Evolutionary conservation across 176 grass and related monocot species (phyloP), one percentile per base, ranked within the genome.

Genomic region (Juncus inflexus): DNA sequence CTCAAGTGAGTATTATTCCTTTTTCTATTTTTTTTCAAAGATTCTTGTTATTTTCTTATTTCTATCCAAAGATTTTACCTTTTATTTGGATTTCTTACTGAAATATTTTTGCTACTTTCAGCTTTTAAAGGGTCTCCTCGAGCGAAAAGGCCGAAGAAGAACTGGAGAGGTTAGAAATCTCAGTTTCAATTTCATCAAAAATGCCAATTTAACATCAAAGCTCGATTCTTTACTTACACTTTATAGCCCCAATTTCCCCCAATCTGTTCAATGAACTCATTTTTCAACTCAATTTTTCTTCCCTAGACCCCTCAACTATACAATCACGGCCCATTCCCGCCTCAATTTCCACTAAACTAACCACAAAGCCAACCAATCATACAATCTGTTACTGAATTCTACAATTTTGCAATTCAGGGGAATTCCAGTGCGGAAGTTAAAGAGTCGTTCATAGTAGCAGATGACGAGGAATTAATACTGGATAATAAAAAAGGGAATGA

Each of bases 391-490:
- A 28, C 19, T 28, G 56, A 36, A 67, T 19, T 73, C 63, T 14
- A 37, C 43, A 35, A n/a, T 43, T 41, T 59, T 76, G 81, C 79
- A 19, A 36, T 61, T 10, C 64, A 95, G 77, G 65, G 65, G 7
- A 61, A 37, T 76, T 55, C 52, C 75, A 81, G 61, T 45, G 43
- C 7, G 6, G 12, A 37, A 28, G 43, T 65, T 3, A 65, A 69
- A 60, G 19, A 54, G 7, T 28, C 49, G 12, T 95, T 95, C 57
- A 89, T 95, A 68, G 73, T 73, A 19, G 76, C 77, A 52, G 85
- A 75, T 41, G 81, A 86, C 3, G 67, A 88, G 61, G 79, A 72
- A 40, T 83, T 80, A 65, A 80, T 82, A 15, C 19, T 60, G 63
- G 43, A 16, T 37, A 69, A 80, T 39, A 67, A 70, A 50, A n/a